phyloP scores from a whole-genome alignment of 2,329 filamentous ascomycete species.

The Ophiostoma australiae region DNA sequence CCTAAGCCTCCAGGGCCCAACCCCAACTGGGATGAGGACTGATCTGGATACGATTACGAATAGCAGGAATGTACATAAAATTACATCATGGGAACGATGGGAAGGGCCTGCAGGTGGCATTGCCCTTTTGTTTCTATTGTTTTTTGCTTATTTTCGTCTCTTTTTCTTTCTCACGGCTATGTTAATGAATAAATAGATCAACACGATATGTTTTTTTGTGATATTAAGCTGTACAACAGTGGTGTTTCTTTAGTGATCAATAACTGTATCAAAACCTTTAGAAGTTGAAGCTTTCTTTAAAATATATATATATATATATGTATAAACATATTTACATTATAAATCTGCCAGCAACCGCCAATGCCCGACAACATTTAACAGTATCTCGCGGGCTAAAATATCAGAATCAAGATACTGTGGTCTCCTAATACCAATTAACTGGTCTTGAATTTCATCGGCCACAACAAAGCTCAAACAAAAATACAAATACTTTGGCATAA shows the following conservation, averaged over 20 bases:
- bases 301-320: too few species aligned
- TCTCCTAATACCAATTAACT: too few species aligned
- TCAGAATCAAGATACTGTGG: too few species aligned
- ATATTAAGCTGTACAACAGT: background rate
- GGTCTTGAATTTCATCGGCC: too few species aligned
- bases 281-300: too few species aligned
- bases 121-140: background rate
- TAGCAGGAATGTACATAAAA: constrained; percentile 13
- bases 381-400: too few species aligned
- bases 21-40: constrained; percentile 41
- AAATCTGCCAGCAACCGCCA: too few species aligned
- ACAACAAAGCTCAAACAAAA: too few species aligned
- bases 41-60: constrained; percentile 3
- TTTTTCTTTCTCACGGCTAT: background rate
- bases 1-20: constrained; percentile 96
- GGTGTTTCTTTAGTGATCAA: background rate
- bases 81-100: background rate
- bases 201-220: background rate
- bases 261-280: background rate
- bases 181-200: constrained; percentile 13
- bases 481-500: background rate
- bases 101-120: background rate
- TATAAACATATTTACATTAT: too few species aligned
- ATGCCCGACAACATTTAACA: too few species aligned
- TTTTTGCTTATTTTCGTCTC: constrained; percentile 8